Evolutionary conservation across 805 yeast species (phyloP), one percentile per base, ranked within the genome.

Genomic region (Ogataea henricii): DNA sequence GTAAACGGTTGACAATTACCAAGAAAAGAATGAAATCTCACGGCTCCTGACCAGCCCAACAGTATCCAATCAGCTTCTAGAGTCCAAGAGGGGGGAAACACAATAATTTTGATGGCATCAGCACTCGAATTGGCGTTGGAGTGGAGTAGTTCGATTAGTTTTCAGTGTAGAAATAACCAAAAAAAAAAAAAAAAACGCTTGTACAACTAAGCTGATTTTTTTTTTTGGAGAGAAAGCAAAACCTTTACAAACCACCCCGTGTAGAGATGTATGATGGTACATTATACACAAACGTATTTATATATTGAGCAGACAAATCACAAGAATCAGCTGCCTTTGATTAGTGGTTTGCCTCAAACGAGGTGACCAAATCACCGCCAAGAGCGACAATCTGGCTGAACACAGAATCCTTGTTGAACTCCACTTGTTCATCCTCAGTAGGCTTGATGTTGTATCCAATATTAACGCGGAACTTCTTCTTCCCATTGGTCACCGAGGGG

Each of bases 401-500:
- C n/a, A 88, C 75, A 2, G 92, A 86, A 13, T 79, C 85, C 60
- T 78, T 84, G 66, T 89, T 88, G 48, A 89, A 69, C 30, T 71
- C 72, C 10, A 87, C 84, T 46, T 76, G 76, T 10, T 58, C 64
- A 22, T 60, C 73, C 27, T 73, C 77, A 4, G 74, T 65, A 1
- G 96, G 95, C 60, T 78, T 75, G 47, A 84, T 75, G 57, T 89
- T 84, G 58, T 81, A 84, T 12, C 91, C 95, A 50, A 87, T 65
- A 53, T 86, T 88, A 18, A 86, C 96, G 58, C 85, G 83, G 71
- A 89, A 90, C 65, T 83, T 87, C 62, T 81, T 78, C 51, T 79
- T 78, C 16, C 73, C 69, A 51, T 79, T 66, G 32, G 78, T 76
- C 2, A 62, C 35, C 3, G 77, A 66, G 2, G 96, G 96, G 44